Conservation (phyloP, 352 stramenopile species). For the Albugo candida region DNA sequence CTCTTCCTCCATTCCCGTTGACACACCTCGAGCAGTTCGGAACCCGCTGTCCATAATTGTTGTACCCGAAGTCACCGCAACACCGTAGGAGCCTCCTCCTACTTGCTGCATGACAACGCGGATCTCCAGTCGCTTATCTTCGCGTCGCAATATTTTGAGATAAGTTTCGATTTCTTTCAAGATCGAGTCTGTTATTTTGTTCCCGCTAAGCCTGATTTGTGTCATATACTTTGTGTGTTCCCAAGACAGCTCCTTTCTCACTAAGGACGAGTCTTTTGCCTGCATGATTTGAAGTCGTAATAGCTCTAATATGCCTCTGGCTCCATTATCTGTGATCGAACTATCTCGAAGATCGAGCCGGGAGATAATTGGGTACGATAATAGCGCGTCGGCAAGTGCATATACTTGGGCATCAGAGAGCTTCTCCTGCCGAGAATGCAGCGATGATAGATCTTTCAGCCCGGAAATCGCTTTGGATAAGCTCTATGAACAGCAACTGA, state of each 20-base stretch:
- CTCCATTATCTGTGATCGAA: constrained; percentile 56
- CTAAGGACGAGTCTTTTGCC: constrained; percentile 19
- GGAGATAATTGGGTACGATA: constrained; percentile 62
- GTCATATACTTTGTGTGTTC: constrained; percentile 33
- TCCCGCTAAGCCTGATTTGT: constrained; percentile 54
- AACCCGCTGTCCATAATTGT: too few relatives aligned
- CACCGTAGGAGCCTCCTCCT: constrained; percentile 27
- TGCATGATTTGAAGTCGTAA: constrained; percentile 56
- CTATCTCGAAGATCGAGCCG: constrained; percentile 60
- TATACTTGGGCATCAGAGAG: constrained; percentile 62
- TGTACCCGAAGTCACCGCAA: too few relatives aligned
- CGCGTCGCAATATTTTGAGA: constrained; percentile 40
- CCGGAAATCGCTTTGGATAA: constrained; percentile 75
- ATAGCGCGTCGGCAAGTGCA: constrained; percentile 46
- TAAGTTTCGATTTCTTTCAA: constrained; percentile 57
- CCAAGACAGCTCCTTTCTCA: not conserved
- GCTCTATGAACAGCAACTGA: constrained; percentile 15
- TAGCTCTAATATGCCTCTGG: constrained; percentile 46
- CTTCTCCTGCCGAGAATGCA: constrained; percentile 64
- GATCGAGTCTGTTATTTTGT: constrained; percentile 38
- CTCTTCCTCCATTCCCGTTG: constrained; percentile 33
- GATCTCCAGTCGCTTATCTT: constrained; percentile 69
- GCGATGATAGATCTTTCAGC: constrained; percentile 46
- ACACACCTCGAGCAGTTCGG: not conserved
- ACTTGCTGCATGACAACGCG: constrained; percentile 46